Percentiles rank a stretch among this genome's conserved stretches.
phyloP scores from a whole-genome alignment of 2,329 filamentous ascomycete species.

The Coniochaeta hoffmannii region DNA sequence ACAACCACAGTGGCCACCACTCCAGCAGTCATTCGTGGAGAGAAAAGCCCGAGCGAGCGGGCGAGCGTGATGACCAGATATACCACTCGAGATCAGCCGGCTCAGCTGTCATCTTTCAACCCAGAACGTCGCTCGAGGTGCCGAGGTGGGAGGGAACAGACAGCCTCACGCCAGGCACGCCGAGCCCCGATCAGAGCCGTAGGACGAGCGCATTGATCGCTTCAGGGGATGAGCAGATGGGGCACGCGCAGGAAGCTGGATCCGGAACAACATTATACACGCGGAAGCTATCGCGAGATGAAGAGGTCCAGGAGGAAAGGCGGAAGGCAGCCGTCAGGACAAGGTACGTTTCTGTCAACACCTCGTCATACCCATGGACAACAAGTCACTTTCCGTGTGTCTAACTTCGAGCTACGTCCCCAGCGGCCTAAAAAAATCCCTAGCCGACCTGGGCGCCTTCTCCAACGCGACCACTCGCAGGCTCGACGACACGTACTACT shows the following conservation, averaged over 20 bases:
- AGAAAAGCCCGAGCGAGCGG: slow-evolving; percentile 12
- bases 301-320: slow-evolving; percentile 32
- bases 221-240: slow-evolving; percentile 6
- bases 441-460: slow-evolving; percentile 48
- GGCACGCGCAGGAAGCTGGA: background rate
- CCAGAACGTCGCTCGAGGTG: background rate
- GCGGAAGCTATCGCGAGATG: slow-evolving; percentile 24
- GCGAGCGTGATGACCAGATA: background rate
- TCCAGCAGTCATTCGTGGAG: slow-evolving; percentile 3
- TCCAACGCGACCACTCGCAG: slow-evolving; percentile 56
- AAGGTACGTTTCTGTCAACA: slow-evolving; percentile 25
- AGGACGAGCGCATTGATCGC: slow-evolving; percentile 29
- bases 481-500: slow-evolving; percentile 69
- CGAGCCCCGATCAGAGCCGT: slow-evolving; percentile 35
- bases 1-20: slow-evolving; percentile 29
- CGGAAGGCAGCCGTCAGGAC: slow-evolving; percentile 29
- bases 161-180: slow-evolving; percentile 27
- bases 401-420: background rate
- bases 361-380: background rate
- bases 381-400: slow-evolving; percentile 6
- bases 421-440: slow-evolving; percentile 45
- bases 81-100: slow-evolving; percentile 33
- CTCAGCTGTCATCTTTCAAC: background rate
- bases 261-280: slow-evolving; percentile 6
- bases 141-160: background rate